Evolutionary conservation across 2,329 filamentous ascomycete species (phyloP), one percentile per base, ranked within the genome.

Genomic region (Fusarium avenaceum): DNA sequence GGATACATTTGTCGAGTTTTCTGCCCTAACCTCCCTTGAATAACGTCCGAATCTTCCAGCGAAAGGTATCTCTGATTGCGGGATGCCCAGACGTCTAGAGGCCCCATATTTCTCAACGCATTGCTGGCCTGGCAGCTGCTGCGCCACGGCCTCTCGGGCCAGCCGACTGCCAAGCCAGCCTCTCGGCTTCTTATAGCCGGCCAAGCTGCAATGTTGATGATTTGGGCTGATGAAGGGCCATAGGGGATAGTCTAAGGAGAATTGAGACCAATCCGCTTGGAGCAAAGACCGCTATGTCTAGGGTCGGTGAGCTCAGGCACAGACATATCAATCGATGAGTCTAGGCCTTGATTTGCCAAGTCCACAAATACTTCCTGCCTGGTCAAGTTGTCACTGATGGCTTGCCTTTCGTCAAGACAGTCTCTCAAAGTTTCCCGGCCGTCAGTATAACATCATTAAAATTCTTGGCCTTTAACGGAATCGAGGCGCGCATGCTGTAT

Each of bases 171-270:
- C 72, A 74, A 74, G 72, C 63, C 69, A 74, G 71, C 67, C 71
- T 74, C 72, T 74, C 72, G 72, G 72, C 72, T 74, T 62, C 61
- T 74, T 71, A 69, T 74, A 74, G 70, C 72, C 72, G 72, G 71
- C 60, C 55, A 49, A 71, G 62, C 50, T 68, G 59, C 63, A 63
- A 74, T 68, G 59, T 67, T 51, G 61, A 67, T 53, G 61, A 61
- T 68, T 65, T 49, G 67, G 57, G 52, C 46, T 64, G 64, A 67
- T 71, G 49, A 33, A 65, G 68, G 50, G 48, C 42, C 49, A 38
- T 56, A 26, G 39, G 48, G 47, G 46, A 42, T 65, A 57, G 60
- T 58, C 17, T 56, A 49, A 64, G 54, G 47, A 68, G 49, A 35
- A 52, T 61, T 54, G 46, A 61, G 52, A 50, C 69, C 55, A 68